Percentiles rank a stretch among this genome's conserved stretches.
These are phyloP conservation scores for Trametes meyenii DNA, from an alignment of 768 basidiomycete species.

Conservation along the genomic window DNA sequence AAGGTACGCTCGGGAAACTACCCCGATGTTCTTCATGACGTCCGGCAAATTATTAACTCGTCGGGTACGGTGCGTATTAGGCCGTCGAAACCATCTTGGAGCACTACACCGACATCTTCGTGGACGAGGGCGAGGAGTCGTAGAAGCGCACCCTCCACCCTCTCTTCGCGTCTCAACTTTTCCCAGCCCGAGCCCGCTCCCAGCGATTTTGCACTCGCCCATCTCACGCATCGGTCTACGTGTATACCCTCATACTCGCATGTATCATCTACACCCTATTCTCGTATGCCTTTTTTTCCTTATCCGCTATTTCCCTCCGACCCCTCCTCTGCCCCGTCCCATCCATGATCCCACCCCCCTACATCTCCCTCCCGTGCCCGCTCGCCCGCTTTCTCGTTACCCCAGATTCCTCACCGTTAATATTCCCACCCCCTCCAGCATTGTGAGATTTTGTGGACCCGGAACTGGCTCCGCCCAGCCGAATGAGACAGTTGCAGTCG, in stretches of 20 bases:
- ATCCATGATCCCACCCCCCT: not conserved
- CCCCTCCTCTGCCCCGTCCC: not conserved
- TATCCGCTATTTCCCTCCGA: not conserved
- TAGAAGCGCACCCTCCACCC: constrained; percentile 19
- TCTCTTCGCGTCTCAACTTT: constrained; percentile 29
- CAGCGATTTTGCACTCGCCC: not conserved
- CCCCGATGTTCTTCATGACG: not conserved
- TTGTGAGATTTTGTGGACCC: constrained; percentile 3
- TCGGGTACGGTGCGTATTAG: constrained; percentile 43
- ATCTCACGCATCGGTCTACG: constrained; percentile 6
- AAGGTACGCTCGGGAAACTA: constrained; percentile 44
- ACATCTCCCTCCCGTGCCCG: not conserved
- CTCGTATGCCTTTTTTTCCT: constrained; percentile 1
- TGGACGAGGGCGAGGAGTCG: constrained; percentile 72
- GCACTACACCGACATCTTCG: constrained; percentile 95
- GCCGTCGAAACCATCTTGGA: constrained; percentile 94
- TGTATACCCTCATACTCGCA: constrained; percentile 22
- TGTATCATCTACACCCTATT: constrained; percentile 24
- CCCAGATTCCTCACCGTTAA: not conserved
- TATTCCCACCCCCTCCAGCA: constrained; percentile 11
- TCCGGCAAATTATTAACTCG: not conserved
- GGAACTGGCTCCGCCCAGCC: constrained; percentile 19
- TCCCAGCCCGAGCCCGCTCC: not conserved
- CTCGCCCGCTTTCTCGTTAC: not conserved
- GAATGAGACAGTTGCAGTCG: constrained; percentile 2